Conservation (phyloP, 805 yeast genomes). For the Peterozyma xylosa region DNA sequence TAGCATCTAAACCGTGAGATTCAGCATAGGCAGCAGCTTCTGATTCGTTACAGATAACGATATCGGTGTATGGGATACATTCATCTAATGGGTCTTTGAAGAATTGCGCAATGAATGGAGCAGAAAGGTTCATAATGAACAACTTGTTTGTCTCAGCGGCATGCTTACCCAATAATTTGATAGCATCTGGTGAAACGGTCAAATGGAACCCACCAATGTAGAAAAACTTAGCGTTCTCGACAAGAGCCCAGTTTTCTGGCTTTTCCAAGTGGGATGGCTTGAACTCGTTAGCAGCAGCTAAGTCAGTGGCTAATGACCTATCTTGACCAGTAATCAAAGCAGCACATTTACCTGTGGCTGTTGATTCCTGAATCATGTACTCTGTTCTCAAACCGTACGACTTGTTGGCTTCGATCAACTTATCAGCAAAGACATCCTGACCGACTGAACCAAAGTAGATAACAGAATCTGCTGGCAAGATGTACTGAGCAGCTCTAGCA, state of each 20-base stretch:
- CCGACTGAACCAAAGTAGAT: constrained; percentile 97
- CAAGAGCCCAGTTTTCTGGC: constrained; percentile 84
- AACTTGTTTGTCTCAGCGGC: constrained; percentile 78
- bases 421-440: constrained; percentile 78
- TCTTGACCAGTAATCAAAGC: constrained; percentile 82
- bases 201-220: constrained; percentile 99
- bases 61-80: constrained; percentile 81
- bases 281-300: constrained; percentile 98
- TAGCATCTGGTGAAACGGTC: constrained; percentile 96
- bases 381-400: constrained; percentile 82
- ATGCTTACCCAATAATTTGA: constrained; percentile 81
- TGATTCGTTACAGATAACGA: constrained; percentile 89
- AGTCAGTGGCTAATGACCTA: constrained; percentile 92
- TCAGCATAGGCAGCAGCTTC: constrained; percentile 95
- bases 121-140: constrained; percentile 82
- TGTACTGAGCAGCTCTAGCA: constrained; percentile 96
- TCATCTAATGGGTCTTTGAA: constrained; percentile 86
- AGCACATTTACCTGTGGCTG: constrained; percentile 96
- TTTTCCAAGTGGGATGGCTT: constrained; percentile 78
- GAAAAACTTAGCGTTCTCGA: constrained; percentile 72
- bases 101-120: constrained; percentile 94
- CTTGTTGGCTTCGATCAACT: constrained; percentile 74
- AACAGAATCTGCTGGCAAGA: constrained; percentile 74
- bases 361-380: constrained; percentile 70
- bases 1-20: constrained; percentile 58